Base-by-base conservation (phyloP, 345 rosid species). In the Camelina laxa region DNA sequence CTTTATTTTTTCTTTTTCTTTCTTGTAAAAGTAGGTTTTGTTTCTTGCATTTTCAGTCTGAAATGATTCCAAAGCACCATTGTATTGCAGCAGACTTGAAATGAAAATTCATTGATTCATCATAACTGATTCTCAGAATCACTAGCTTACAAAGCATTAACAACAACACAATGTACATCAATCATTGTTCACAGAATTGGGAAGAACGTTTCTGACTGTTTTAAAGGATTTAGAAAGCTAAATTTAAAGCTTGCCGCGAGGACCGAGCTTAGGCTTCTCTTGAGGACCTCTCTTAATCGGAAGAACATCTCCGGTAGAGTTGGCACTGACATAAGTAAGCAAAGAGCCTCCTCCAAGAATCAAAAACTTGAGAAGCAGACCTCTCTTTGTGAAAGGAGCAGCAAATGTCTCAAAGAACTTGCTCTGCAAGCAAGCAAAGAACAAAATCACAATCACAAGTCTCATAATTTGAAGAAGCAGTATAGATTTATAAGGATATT, bases 341-440 rank as follows among this genome's bases (percentile, higher is more conserved):
- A 86, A 75, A 36, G 91, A 84, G 61, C 98, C 97, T 53, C 96
- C 97, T 76, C 91, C 96, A 81, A 91, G 73, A 60, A 91, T 84
- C 85, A 91, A 85, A 79, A 92, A 95, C 88, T 92, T 92, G 81
- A 95, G 97, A 84, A 95, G 80, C 61, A 89, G 76, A 47, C 96
- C 97, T 83, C 97, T 92, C 89, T 92, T 91, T 75, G 97, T 89
- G 84, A 94, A 91, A 76, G 97, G 98, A 58, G 89, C 96, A 9
- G 87, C 96, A 80, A 87, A 85, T 75, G 91, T 91, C 87, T 90
- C 97, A 68, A 92, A 92, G 90, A 92, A 95, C 85, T 92, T 95
- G 89, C 99, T 92, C 99, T 95, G 87, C 81, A 76, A 49, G 19
- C 75, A 73, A 49, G n/a, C 31, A 45, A 67, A 66, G 11, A 1